A percentile compares a stretch with the other conserved stretches of the same genome.
Conservation (phyloP, 1,139 yeast genomes). For the Debaryomyces subglobosus region DNA sequence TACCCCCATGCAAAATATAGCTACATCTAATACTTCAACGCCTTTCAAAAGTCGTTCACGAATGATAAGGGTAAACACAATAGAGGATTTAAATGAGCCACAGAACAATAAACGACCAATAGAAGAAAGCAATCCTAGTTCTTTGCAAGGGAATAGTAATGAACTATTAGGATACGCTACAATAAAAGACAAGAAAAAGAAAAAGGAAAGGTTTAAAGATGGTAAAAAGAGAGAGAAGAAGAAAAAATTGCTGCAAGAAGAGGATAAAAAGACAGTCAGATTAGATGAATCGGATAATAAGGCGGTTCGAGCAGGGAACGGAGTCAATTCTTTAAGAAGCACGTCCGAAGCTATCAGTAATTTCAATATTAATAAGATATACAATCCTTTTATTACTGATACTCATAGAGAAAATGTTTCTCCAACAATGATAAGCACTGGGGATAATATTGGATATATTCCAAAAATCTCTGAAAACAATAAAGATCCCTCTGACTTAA, state of each 20-base stretch:
- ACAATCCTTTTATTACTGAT: background rate
- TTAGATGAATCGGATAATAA: background rate
- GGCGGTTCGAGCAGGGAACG: background rate
- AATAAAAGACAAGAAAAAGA: conserved; percentile 22
- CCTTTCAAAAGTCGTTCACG: background rate
- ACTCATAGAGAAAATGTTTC: background rate
- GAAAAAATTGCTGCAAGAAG: background rate
- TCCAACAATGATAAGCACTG: background rate
- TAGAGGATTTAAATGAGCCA: conserved; percentile 1
- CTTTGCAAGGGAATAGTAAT: background rate
- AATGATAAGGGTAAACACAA: background rate
- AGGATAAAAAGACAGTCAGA: background rate
- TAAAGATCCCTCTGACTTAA: background rate
- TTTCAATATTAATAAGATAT: background rate
- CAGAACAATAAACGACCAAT: background rate
- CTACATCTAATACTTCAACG: background rate
- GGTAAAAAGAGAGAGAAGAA: background rate
- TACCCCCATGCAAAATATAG: background rate
- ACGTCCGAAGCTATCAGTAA: background rate
- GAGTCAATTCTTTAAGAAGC: background rate
- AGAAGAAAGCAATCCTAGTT: background rate
- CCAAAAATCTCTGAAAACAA: background rate
- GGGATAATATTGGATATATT: background rate
- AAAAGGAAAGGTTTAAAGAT: conserved; percentile 34
- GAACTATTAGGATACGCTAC: background rate